Evolutionary conservation across 2,329 filamentous ascomycete species (phyloP), one percentile per base, ranked within the genome.

Genomic region (Calonectria crousiana): DNA sequence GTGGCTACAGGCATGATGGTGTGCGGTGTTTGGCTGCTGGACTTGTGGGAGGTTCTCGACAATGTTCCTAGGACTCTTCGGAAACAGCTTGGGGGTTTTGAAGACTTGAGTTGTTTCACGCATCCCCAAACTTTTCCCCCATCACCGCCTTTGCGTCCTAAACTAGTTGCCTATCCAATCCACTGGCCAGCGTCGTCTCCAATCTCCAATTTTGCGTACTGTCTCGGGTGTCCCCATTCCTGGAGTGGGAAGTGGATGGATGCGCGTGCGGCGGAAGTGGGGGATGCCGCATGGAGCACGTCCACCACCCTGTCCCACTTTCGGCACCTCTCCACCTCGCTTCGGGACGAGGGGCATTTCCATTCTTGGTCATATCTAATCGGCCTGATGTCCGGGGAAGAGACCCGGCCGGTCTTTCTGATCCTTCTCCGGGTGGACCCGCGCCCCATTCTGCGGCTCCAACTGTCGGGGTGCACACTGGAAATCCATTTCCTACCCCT

Each of bases 1-100:
- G 67, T 74, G 65, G 76, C 76, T 41, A 44, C 66, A 28, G 76
- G 76, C 76, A 78, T 78, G 64, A 23, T 71, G 69, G 44, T 51
- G 70, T 26, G 28, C 28, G 28, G 62, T 16, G 20, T 44, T 47
- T 47, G 20, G 41, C 14, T 18, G 58, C 44, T 56, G 23, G 53
- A 49, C n/a, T 23, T 44, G 20, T 20, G 20, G 23, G 32, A 65
- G 26, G 26, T 47, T 28, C 16, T 47, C 41, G 60, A 47, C 26
- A 66, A 73, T 64, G 58, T 47, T 44, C 49, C 44, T 47, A 52
- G 47, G 34, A 47, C 14, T 49, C 36, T 47, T 47, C 23, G 30
- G 51, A 53, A 52, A 65, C 53, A 4, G 28, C 28, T 56, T 49
- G 8, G 30, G 52, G 36, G 36, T 73, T 73, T 69, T 73, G 71